Conservation (phyloP, 345 rosid genomes). For the Melaleuca quinquenervia region DNA sequence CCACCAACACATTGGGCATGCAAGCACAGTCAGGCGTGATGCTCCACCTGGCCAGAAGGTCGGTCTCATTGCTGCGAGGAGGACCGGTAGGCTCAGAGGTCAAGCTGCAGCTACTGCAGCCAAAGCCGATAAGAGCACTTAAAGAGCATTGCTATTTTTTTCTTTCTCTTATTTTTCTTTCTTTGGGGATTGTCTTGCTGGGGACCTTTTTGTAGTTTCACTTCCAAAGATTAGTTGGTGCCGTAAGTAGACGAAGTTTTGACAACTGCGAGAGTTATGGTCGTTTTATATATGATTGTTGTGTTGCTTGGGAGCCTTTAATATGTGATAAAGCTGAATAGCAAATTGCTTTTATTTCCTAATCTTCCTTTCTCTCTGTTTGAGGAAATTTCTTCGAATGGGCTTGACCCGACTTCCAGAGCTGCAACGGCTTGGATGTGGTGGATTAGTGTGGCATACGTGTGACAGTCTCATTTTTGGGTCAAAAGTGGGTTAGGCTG, state of each 20-base stretch:
- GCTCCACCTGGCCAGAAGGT: conserved; percentile 52
- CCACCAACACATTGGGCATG: conserved; percentile 49
- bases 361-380: background rate
- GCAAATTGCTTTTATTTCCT: background rate
- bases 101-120: conserved; percentile 33
- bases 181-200: background rate
- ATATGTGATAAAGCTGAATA: background rate
- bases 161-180: background rate
- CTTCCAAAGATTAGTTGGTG: background rate
- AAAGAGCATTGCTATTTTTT: background rate
- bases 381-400: background rate
- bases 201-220: background rate
- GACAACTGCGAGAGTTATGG: background rate
- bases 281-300: background rate
- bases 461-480: background rate
- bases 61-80: conserved; percentile 47
- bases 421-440: background rate
- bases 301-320: background rate
- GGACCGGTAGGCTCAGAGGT: conserved; percentile 37
- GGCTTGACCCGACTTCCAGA: background rate
- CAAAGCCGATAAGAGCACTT: conserved; percentile 16
- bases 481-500: background rate
- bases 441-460: background rate
- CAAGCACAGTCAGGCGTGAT: conserved; percentile 40
- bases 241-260: background rate